These are phyloP conservation scores for Puya raimondii DNA, from an alignment of 176 grass and related monocot genomes.

Conservation along the genomic window DNA sequence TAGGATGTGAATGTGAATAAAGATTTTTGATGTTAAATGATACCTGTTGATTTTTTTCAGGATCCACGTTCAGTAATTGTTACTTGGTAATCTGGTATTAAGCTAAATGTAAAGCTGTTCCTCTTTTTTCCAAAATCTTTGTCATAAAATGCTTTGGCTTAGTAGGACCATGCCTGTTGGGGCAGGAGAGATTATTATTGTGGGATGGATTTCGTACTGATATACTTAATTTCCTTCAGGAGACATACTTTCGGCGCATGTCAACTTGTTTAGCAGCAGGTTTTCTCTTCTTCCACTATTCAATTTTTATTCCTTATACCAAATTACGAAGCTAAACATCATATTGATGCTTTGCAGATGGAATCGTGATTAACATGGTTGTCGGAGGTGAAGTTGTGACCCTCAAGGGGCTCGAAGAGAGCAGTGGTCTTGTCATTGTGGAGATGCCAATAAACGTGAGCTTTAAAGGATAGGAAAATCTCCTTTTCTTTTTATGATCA, in stretches of 20 bases:
- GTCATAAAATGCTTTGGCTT: too few relatives aligned
- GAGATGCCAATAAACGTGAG: slow-evolving; percentile 98
- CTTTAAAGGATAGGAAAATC: neutral
- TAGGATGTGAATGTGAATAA: too few relatives aligned
- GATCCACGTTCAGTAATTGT: too few relatives aligned
- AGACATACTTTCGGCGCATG: slow-evolving; percentile 69
- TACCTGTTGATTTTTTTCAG: too few relatives aligned
- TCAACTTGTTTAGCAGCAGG: slow-evolving; percentile 84
- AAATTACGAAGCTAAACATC: neutral
- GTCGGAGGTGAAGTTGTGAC: slow-evolving; percentile 79
- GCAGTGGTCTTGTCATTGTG: slow-evolving; percentile 53
- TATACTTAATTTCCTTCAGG: slow-evolving; percentile 37
- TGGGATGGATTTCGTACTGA: neutral
- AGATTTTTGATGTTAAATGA: too few relatives aligned
- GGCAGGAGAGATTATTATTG: too few relatives aligned
- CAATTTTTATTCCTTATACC: neutral
- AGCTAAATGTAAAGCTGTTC: neutral
- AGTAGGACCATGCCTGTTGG: too few relatives aligned
- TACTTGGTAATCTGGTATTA: neutral
- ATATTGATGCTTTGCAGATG: slow-evolving; percentile 41
- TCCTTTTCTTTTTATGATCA: neutral
- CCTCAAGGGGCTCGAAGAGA: slow-evolving; percentile 79
- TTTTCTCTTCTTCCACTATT: slow-evolving; percentile 10
- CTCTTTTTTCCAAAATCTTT: neutral
- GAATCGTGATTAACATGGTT: slow-evolving; percentile 92